Base-by-base conservation (phyloP, 192 early-diverging fungal species). In the Linnemannia elongata region DNA sequence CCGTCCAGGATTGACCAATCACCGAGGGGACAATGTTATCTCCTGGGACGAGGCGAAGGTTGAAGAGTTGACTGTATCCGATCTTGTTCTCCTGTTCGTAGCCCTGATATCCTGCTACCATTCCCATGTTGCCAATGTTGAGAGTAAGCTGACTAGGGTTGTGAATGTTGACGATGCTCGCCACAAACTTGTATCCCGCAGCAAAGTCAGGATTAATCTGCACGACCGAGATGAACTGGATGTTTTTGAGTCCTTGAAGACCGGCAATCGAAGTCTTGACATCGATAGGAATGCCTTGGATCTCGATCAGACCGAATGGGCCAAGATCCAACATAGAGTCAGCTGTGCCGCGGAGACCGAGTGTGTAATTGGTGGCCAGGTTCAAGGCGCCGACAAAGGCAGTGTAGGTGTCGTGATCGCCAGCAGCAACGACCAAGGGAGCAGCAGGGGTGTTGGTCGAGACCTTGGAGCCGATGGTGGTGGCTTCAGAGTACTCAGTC, bases 351-450 rank as follows among this genome's bases (percentile, higher is more conserved):
- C 77, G 73, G 52, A 93, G 85, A 27, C 74, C 82, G 36, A 93
- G 81, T 52, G 74, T 69, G 30, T 91, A 89, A 8, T 47, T 70
- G 9, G 73, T 35, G 20, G 81, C 77, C 8, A 81, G 44, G 33
- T 90, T 91, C 39, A 94, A 77, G 66, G 73, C 77, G 27, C 77
- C 82, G 54, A 84, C 88, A 66, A 92, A 93, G 27, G 82, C 70
- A 41, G 89, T 76, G 82, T 93, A 94, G 41, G 60, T 78, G 17
- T 45, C n/a, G 42, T 91, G 80, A n/a, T n/a, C n/a, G n/a, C n/a
- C n/a, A n/a, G n/a, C n/a, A n/a, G n/a, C n/a, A n/a, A n/a, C n/a
- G n/a, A n/a, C n/a, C n/a, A n/a, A n/a, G n/a, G n/a, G n/a, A n/a
- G n/a, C n/a, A n/a, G n/a, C n/a, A n/a, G n/a, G n/a, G n/a, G n/a